phyloP scores from a whole-genome alignment of 139 green algal genomes.

The Tetradesmus obliquus region DNA sequence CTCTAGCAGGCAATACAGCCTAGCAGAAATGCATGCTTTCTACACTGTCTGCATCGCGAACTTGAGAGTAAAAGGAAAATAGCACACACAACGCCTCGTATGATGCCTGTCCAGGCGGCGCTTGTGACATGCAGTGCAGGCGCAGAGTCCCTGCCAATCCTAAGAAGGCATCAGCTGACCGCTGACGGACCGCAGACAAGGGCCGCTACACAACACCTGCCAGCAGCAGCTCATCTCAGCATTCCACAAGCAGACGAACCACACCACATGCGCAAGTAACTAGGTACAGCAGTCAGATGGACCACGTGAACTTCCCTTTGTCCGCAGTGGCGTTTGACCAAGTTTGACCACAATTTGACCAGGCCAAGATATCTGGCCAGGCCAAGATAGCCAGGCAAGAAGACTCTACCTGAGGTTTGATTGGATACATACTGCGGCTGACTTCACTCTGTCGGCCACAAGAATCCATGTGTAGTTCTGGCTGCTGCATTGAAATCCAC shows the following conservation, averaged over 20 bases:
- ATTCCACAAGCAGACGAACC: neutral
- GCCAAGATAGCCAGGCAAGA: neutral
- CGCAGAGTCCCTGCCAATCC: too few relatives aligned
- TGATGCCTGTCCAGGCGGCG: too few relatives aligned
- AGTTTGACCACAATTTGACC: neutral
- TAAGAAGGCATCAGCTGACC: too few relatives aligned
- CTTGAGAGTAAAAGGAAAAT: too few relatives aligned
- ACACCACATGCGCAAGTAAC: neutral
- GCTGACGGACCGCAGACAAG: too few relatives aligned
- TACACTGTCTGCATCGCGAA: neutral
- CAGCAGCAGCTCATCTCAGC: neutral
- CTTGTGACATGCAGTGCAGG: too few relatives aligned
- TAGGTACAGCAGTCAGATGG: slow-evolving; percentile 18
- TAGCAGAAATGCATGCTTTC: neutral
- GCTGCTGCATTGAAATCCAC: neutral
- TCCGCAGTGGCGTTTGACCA: neutral
- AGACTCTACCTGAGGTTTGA: neutral
- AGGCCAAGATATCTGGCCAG: neutral
- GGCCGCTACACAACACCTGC: neutral
- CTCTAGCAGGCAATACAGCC: neutral
- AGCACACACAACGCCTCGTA: too few relatives aligned
- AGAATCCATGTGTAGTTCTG: neutral
- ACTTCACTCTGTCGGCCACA: neutral
- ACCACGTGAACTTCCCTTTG: slow-evolving; percentile 34
- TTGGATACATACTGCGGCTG: neutral